Evolutionary conservation across 2,329 filamentous ascomycete species (phyloP), one percentile per base, ranked within the genome.

Genomic region (Talaromyces verruculosus): DNA sequence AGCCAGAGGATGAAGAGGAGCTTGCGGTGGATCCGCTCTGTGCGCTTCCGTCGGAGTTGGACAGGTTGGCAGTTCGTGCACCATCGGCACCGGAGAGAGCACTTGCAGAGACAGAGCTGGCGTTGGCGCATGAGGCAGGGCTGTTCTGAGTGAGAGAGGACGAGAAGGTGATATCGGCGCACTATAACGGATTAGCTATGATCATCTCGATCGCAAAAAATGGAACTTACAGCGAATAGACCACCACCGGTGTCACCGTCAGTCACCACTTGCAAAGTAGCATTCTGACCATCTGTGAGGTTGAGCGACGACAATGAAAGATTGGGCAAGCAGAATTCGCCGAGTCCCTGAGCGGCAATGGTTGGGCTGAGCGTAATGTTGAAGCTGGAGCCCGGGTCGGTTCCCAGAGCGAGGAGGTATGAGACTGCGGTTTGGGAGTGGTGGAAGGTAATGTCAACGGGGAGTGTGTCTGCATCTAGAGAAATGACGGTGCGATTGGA

Each of bases 81-180:
- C 75, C 77, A 39, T 74, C 73, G 8, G 70, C 72, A 4, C 77
- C 78, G 7, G 77, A 72, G 61, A 84, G 81, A 43, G 78, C 70
- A 17, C 74, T 75, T 7, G 84, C 81, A 4, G 79, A 80, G 53
- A 91, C 79, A 39, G 84, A 85, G 10, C 83, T 86, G 69, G 82
- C 83, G 69, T 87, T 90, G 69, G 78, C 79, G 83, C 89, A 92
- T 65, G 83, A 77, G 47, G 79, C 78, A 25, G 74, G 71, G 28
- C 75, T 79, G 30, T 79, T 73, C 8, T 79, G 75, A 19, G 82
- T 79, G 4, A 85, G 81, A 11, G 80, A 79, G 61, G 80, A 79
- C 37, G 83, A 84, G 79, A 93, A 89, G 30, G 85, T 88, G 69
- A 93, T 86, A 71, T 93, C 90, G 73, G 90, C 88, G 76, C 91